Evolutionary conservation across 2,329 filamentous ascomycete species (phyloP), one percentile per base, ranked within the genome.

Genomic region (Ascochyta lentis): DNA sequence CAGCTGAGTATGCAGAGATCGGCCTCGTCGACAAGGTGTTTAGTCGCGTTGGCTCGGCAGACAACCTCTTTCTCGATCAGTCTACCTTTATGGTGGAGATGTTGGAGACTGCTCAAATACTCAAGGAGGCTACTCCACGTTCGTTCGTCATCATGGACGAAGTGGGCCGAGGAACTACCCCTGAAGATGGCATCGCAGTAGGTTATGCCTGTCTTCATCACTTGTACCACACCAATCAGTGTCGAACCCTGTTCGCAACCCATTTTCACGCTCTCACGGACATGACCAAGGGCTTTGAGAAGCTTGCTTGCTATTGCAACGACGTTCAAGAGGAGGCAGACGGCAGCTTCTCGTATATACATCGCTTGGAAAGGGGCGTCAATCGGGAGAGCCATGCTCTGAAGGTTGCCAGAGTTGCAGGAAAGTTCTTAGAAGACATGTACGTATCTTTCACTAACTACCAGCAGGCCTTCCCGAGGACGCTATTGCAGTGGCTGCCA

Each of bases 51-150:
- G 95, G 95, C 1, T 96, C 92, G 1, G 95, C 94, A 1, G 96
- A 99, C 75, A 94, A 96, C 72, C 82, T 99, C n/a, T 97, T 90
- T 78, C 86, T 87, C 46, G 90, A 96, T 78, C 93, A 98, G 76
- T 96, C 92, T 49, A 99, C 96, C 0, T 99, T 99, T 77, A 98
- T 99, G 95, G 92, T 98, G 1, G 95, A 99, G 78, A 99, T 99
- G 95, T 84, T 97, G 2, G 95, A 99, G 77, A 96, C 95, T 19
- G 93, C 94, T 1, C 84, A 89, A 24, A 99, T 99, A 49, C 83
- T 99, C 48, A 90, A 89, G 58, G 84, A 90, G 63, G 94, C 95
- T 0, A 98, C 94, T 0, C 78, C 87, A 1, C 84, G 89, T 23
- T 95, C 90, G 0, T 96, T 99, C 67, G 94, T 83, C 58, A 94